A percentile compares a stretch with the other conserved stretches of the same genome.
Evolutionary conservation across 2,329 filamentous ascomycete species (phyloP).

Genomic region (Epichloe brachyelytri): DNA sequence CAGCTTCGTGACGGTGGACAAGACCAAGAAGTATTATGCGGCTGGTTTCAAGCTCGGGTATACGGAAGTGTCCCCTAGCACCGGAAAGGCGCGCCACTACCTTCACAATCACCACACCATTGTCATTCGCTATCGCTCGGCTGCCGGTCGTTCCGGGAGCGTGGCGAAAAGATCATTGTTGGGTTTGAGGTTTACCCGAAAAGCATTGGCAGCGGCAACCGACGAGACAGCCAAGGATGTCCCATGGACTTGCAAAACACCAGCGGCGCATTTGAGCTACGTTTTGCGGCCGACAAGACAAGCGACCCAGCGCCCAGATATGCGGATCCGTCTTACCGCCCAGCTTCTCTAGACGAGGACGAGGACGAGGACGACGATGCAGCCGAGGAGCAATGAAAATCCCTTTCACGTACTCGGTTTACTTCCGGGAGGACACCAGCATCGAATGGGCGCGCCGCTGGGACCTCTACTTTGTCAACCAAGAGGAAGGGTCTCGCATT

Average conservation of each 20-base stretch:
- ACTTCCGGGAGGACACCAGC: slow-evolving; percentile 70
- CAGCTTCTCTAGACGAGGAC: slow-evolving; percentile 28
- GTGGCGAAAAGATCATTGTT: slow-evolving; percentile 67
- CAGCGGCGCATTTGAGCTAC: slow-evolving; percentile 54
- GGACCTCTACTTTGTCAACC: slow-evolving; percentile 83
- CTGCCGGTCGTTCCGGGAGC: slow-evolving; percentile 55
- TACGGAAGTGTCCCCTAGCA: slow-evolving; percentile 48
- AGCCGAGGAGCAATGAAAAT: slow-evolving; percentile 55
- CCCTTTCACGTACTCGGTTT: slow-evolving; percentile 81
- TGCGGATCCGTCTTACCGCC: slow-evolving; percentile 45
- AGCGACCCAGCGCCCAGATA: slow-evolving; percentile 33
- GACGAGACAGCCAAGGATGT: slow-evolving; percentile 52
- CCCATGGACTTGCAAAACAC: slow-evolving; percentile 52
- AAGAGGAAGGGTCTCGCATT: slow-evolving; percentile 67
- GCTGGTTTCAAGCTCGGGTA: slow-evolving; percentile 83
- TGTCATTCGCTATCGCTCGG: slow-evolving; percentile 64
- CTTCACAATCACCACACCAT: slow-evolving; percentile 84
- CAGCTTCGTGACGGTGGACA: slow-evolving; percentile 77
- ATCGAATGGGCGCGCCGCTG: slow-evolving; percentile 77
- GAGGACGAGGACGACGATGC: slow-evolving; percentile 43
- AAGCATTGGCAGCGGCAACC: slow-evolving; percentile 52
- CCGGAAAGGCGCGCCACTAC: slow-evolving; percentile 52
- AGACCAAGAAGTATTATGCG: slow-evolving; percentile 75
- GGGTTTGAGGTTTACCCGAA: slow-evolving; percentile 87
- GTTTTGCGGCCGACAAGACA: slow-evolving; percentile 50